phyloP scores from a whole-genome alignment of 768 basidiomycete species.

The Pilatotrama ljubarskyi region DNA sequence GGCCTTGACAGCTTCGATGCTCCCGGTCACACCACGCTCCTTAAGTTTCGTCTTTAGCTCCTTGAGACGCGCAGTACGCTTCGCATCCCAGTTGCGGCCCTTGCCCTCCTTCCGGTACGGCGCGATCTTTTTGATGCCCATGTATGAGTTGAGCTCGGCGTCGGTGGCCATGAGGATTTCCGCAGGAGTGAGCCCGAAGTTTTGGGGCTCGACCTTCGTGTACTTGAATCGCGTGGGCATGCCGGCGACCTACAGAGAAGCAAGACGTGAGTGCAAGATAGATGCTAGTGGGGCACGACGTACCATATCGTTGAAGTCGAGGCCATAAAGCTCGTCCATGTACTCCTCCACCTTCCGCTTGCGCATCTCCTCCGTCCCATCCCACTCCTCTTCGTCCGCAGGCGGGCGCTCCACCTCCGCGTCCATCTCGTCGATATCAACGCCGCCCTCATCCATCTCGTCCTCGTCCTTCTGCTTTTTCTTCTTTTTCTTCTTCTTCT shows the following conservation, averaged over 20 bases:
- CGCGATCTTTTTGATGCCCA: constrained; percentile 87
- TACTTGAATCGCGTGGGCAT: constrained; percentile 95
- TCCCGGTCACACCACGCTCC: constrained; percentile 37
- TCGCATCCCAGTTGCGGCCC: constrained; percentile 60
- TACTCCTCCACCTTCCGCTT: constrained; percentile 82
- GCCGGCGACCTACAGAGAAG: constrained; percentile 67
- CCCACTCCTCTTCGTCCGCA: constrained; percentile 71
- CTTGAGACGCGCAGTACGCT: constrained; percentile 61
- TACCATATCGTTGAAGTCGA: constrained; percentile 97
- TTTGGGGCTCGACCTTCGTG: constrained; percentile 59
- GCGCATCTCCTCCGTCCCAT: constrained; percentile 88
- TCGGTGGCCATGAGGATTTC: constrained; percentile 94
- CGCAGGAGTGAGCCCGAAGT: constrained; percentile 71
- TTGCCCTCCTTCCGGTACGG: constrained; percentile 70
- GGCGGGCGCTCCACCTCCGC: constrained; percentile 61
- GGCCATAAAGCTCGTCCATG: constrained; percentile 86
- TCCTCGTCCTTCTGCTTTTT: constrained; percentile 48
- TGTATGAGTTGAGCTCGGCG: constrained; percentile 88
- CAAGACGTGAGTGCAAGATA: constrained; percentile 6
- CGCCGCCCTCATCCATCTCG: constrained; percentile 48
- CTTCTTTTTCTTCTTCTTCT: constrained; percentile 58
- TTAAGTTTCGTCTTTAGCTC: constrained; percentile 69
- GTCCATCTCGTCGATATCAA: constrained; percentile 48
- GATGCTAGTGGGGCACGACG: constrained; percentile 29
- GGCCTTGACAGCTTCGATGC: constrained; percentile 21